phyloP scores from a whole-genome alignment of 768 basidiomycete genomes.

The Pulveroboletus sp. region DNA sequence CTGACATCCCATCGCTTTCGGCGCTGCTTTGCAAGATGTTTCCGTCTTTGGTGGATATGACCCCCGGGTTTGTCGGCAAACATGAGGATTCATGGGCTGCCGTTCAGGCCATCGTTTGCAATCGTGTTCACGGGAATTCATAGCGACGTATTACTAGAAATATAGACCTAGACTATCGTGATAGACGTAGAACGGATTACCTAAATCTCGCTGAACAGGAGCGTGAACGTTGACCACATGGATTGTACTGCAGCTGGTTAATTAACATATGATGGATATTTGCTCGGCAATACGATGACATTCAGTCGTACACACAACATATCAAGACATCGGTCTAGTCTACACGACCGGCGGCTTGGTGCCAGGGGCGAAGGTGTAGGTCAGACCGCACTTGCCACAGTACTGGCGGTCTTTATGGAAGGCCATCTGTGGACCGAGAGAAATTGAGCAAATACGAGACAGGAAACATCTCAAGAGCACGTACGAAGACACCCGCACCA shows the following conservation, averaged over 20 bases:
- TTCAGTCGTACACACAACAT: conserved; percentile 13
- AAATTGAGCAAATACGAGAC: neutral
- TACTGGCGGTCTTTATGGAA: conserved; percentile 98
- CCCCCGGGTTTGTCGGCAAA: conserved; percentile 30
- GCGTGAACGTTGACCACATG: no score
- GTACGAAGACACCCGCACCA: conserved; percentile 80
- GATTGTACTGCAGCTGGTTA: neutral
- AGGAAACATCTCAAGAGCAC: conserved; percentile 23
- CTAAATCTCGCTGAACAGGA: neutral
- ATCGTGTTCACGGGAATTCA: neutral
- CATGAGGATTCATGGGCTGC: conserved; percentile 30
- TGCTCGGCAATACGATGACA: conserved; percentile 1
- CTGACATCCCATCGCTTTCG: conserved; percentile 27
- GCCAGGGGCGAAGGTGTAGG: conserved; percentile 79
- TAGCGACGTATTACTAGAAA: neutral
- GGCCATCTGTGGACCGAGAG: conserved; percentile 68
- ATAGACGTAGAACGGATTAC: neutral
- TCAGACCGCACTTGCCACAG: conserved; percentile 92
- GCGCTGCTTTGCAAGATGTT: conserved; percentile 34
- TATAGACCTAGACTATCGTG: neutral
- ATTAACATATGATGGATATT: neutral
- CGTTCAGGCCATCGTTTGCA: conserved; percentile 9
- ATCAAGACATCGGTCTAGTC: conserved; percentile 14
- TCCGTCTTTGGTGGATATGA: conserved; percentile 34
- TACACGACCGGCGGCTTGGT: conserved; percentile 72